Base-by-base conservation (phyloP, 345 rosid genomes). In the Stellera chamaejasme region DNA sequence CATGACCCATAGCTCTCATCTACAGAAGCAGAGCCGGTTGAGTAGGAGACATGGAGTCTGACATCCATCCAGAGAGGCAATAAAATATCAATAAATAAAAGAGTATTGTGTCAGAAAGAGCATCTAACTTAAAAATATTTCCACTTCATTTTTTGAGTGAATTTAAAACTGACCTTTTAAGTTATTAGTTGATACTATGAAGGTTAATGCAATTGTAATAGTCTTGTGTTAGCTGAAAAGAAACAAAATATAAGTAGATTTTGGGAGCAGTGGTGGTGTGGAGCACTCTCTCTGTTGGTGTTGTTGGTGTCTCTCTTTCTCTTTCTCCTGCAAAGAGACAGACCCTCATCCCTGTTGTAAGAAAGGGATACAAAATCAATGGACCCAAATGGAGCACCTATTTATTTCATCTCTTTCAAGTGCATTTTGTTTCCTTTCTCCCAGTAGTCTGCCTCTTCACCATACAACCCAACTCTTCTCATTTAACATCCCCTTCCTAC, bases 21-120 rank as follows among this genome's bases (percentile, higher is more conserved):
- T 42, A 71, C 69, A 72, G 76, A 66, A 60, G 58, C 66, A 74
- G 66, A 60, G 58, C 66, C 65, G 55, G 61, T 59, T 65, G 76
- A 72, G 79, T 74, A 66, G 79, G 73, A 77, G 71, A 74, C 79
- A 69, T 76, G 88, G 82, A 74, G 70, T 62, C 82, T 77, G 82
- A 77, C 82, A 73, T 25, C 19, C 39, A 12, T 14, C 27, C 16
- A 48, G 59, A 28, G 52, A 12, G 11, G 50, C 45, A 61, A 59
- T 68, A 66, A 66, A 79, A 71, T 68, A 66, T 72, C 77, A 72
- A 79, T 70, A 13, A 45, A 47, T 36, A 28, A 16, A 62, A 75
- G 64, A 65, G 56, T 63, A 65, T 61, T 74, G 59, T 70, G 66
- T 62, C 63, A 43, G 9, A 8, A 32, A 32, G 39, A 8, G 9